Base-by-base conservation (phyloP, 352 stramenopile genomes). In the Phytophthora brassicae region DNA sequence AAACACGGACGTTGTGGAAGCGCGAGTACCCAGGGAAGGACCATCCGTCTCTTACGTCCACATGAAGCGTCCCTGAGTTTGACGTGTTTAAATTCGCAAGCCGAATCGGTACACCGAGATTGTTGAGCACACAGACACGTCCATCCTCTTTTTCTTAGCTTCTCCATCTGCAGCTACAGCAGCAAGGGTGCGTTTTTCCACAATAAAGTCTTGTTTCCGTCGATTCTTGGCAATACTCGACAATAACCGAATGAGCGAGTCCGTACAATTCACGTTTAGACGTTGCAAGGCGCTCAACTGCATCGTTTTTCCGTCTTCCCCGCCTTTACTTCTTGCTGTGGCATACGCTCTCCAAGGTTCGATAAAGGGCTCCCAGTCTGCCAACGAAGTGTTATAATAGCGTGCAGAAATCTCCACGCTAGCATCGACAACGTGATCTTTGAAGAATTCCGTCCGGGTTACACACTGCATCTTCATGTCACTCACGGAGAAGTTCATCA, bases 61-160 rank as follows among this genome's bases (percentile, higher is more conserved):
- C 82, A 43, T 86, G 78, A 33, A 96, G 65, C 3, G 77, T 91
- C 12, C 88, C 88, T 19, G 86, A 73, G 19, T 89, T 81, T 2
- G 86, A 95, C 1, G 88, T 96, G 46, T 95, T 95, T 17, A 96
- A 61, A 55, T 96, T 95, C 4, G 88, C 88, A 13, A 96, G 76
- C 5, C 86, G 86, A 70, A 96, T 95, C 3, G 88, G 84, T 36
- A 94, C 86, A 29, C 87, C 87, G 2, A 96, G 72, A 47, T 94
- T 96, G 59, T 96, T 96, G 6, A 94, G 70, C n/a, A 96, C 87
- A 43, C 81, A 93, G 9, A 96, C 87, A 28, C 87, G 79, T 1
- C 86, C 86, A 41, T 92, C 79, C 47, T 92, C 86, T 60, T 94
- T 92, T 67, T 87, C n/a, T n/a, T 93, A 4, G 86, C 84, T 61